These are phyloP conservation scores for Rhodamnia argentea DNA, from an alignment of 345 rosid species.

Conservation along the genomic window DNA sequence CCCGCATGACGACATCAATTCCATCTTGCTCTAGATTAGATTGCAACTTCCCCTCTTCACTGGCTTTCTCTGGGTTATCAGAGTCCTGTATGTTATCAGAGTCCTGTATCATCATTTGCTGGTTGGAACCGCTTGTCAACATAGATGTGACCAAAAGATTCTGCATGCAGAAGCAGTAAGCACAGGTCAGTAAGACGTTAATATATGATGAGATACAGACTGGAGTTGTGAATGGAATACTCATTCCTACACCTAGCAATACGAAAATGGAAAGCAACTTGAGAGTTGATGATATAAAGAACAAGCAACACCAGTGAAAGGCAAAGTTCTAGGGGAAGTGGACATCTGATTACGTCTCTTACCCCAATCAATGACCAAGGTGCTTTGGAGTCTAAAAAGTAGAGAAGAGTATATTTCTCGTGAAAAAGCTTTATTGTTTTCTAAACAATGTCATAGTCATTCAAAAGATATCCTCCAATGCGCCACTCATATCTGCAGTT, in stretches of 20 bases:
- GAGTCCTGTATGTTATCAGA: conserved; percentile 17
- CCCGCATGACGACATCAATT: conserved; percentile 43
- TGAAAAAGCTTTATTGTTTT: background rate
- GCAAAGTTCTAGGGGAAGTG: background rate
- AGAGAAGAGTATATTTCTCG: background rate
- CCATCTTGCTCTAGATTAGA: conserved; percentile 43
- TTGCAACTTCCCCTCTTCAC: conserved; percentile 13
- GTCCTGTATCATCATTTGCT: conserved; percentile 19
- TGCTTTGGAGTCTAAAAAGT: background rate
- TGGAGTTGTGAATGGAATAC: background rate
- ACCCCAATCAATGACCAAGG: background rate
- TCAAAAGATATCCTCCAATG: background rate
- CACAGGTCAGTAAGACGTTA: background rate
- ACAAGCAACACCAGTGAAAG: background rate
- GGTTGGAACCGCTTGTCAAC: conserved; percentile 34
- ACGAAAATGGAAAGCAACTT: background rate
- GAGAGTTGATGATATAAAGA: background rate
- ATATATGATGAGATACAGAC: background rate
- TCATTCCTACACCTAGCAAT: background rate
- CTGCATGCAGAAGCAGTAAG: conserved; percentile 19
- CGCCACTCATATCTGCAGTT: background rate
- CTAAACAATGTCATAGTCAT: background rate
- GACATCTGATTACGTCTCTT: background rate
- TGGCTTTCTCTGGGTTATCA: conserved; percentile 15
- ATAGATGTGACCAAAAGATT: conserved; percentile 76